Base-by-base conservation (phyloP, 441 rosid species). In the Metrosideros polymorpha region DNA sequence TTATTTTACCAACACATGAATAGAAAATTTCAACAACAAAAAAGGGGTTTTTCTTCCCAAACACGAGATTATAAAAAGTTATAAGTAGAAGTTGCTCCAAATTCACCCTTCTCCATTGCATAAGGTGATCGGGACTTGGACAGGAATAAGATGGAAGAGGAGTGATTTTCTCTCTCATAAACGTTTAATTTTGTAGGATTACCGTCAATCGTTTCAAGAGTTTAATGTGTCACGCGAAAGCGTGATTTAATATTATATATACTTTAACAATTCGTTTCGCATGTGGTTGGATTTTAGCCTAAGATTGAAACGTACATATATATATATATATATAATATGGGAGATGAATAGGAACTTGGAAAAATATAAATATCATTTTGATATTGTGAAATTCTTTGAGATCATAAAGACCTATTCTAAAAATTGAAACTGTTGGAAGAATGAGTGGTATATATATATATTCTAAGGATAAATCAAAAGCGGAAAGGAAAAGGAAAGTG, bases 191-290 rank as follows among this genome's bases (percentile, higher is more conserved):
- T 59, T 14, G 17, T 6, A 29, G 17, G 66, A 59, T 5, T 57
- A 6, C 6, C 2, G 5, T 7, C 19, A 9, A 29, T 59, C 1
- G 0, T 59, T 59, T 14, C 35, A 4, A 55, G 29, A 55, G 5
- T 55, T 55, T 9, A 55, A 55, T 25, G 25, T 9, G 25, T 55
- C 9, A 9, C 59, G 9, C 9, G 2, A 55, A 55, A 29, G 35
- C 6, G 5, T 2, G 35, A n/a, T 6, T 59, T 14, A 59, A 29
- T 30, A 59, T 6, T 14, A n/a, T 59, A 29, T 13, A 29, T 29
- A 2, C 6, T n/a, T n/a, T 6, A 29, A 7, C 19, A 29, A 2
- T 59, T 0, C 1, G 6, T 29, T 59, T 59, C 4, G 6, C 0
- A 1, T 3, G 35, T 0, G 9, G 4, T 59, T 59, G 30, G 66